Conservation (phyloP, 495 filamentous ascomycete genomes). For the Neurospora sp. region DNA sequence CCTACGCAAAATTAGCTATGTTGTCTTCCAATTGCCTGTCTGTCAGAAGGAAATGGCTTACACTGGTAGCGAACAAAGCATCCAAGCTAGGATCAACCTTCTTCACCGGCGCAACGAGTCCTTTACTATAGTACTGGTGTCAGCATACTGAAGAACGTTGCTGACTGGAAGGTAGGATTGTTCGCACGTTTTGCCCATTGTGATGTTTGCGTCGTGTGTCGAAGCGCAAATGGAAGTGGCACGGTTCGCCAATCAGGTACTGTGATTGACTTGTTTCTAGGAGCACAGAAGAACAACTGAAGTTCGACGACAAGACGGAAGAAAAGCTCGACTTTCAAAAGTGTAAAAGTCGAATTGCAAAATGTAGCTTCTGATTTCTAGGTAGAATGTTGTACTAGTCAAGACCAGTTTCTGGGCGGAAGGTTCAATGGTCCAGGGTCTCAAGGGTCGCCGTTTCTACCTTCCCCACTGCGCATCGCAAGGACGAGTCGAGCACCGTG, state of each 20-base stretch:
- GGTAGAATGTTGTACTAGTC: not conserved
- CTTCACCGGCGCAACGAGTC: slow-evolving; percentile 29
- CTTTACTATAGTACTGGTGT: slow-evolving; percentile 17
- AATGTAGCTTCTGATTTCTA: not conserved
- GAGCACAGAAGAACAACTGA: not conserved
- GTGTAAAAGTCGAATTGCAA: not conserved
- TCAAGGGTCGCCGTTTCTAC: not conserved
- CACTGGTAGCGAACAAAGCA: slow-evolving; percentile 73
- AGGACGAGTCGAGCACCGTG: slow-evolving; percentile 1
- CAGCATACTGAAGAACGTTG: not conserved
- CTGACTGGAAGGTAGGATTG: not conserved
- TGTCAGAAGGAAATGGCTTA: slow-evolving; percentile 40
- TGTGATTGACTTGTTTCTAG: not conserved
- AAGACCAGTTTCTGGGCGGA: not conserved
- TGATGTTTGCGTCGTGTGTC: not conserved
- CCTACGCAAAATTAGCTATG: slow-evolving; percentile 33
- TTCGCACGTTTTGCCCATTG: slow-evolving; percentile 20
- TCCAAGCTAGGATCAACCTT: slow-evolving; percentile 66
- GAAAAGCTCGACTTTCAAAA: not conserved
- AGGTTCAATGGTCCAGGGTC: not conserved
- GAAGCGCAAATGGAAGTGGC: not conserved
- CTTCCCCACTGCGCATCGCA: slow-evolving; percentile 1
- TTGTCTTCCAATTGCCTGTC: not conserved
- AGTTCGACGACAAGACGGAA: not conserved
- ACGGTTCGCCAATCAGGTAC: not conserved